Percentiles rank a stretch among this genome's conserved stretches.
These are phyloP conservation scores for Leccinum angustisporum DNA, from an alignment of 1,284 basidiomycete genomes.

Conservation along the genomic window DNA sequence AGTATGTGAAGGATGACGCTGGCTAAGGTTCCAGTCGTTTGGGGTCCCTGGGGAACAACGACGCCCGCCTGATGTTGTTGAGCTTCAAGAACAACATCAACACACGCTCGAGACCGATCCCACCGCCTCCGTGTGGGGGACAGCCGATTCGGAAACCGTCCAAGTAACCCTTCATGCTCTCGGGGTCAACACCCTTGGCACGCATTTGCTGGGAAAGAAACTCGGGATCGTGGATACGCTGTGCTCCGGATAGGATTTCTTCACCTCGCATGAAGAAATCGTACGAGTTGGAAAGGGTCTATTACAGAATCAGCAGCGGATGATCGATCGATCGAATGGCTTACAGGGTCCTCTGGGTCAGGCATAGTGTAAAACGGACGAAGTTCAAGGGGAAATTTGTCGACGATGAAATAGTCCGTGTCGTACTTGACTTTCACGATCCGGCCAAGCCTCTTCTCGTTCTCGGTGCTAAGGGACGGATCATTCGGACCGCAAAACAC, in stretches of 20 bases:
- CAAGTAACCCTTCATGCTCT: constrained; percentile 86
- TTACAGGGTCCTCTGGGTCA: constrained; percentile 82
- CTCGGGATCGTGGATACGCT: constrained; percentile 91
- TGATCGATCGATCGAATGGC: constrained; percentile 27
- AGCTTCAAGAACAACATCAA: constrained; percentile 94
- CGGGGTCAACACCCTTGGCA: constrained; percentile 79
- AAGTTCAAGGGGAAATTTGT: constrained; percentile 92
- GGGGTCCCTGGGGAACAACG: constrained; percentile 94
- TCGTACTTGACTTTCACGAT: constrained; percentile 91
- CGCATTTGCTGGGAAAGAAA: constrained; percentile 86
- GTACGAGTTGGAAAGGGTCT: constrained; percentile 95
- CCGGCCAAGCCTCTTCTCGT: constrained; percentile 89
- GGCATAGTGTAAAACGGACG: constrained; percentile 99
- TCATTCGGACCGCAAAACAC: constrained; percentile 11
- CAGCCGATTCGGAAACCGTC: constrained; percentile 95
- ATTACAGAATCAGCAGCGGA: constrained; percentile 11
- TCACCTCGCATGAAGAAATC: constrained; percentile 99
- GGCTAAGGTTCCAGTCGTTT: constrained; percentile 71
- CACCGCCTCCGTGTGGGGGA: constrained; percentile 84
- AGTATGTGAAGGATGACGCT: neutral
- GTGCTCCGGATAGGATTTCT: constrained; percentile 96
- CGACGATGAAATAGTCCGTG: constrained; percentile 97
- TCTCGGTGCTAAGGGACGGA: constrained; percentile 65
- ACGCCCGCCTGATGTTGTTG: constrained; percentile 93
- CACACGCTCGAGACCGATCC: constrained; percentile 91